phyloP scores from a whole-genome alignment of 2,329 filamentous ascomycete genomes.

The Colletotrichum sojae region DNA sequence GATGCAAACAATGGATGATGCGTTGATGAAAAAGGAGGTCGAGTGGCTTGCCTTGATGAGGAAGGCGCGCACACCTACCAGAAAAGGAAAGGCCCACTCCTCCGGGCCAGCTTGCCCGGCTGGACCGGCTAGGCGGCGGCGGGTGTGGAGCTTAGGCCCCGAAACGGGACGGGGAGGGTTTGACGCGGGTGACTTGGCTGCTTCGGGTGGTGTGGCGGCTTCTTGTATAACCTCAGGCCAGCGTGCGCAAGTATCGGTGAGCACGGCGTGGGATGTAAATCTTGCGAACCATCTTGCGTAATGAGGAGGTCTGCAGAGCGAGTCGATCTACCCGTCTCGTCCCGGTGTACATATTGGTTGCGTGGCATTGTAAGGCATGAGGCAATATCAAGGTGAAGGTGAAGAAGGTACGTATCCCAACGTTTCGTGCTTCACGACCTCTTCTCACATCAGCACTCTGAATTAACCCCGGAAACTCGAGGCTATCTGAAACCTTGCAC shows the following conservation, averaged over 20 bases:
- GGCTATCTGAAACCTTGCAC: neutral
- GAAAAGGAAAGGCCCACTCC: conserved; percentile 18
- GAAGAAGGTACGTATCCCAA: no score
- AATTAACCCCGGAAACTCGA: neutral
- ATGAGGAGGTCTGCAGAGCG: neutral
- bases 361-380: neutral
- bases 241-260: conserved; percentile 7
- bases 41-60: conserved; percentile 9
- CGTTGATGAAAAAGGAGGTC: neutral
- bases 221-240: conserved; percentile 8
- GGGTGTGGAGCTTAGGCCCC: conserved; percentile 27
- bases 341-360: neutral
- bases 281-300: neutral
- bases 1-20: no score
- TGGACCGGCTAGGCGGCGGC: conserved; percentile 23
- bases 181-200: conserved; percentile 28
- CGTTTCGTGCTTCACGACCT: neutral
- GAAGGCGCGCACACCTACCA: conserved; percentile 1
- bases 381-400: no score
- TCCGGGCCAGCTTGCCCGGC: conserved; percentile 1
- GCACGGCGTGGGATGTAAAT: neutral
- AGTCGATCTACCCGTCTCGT: neutral
- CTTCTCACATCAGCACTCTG: conserved; percentile 1
- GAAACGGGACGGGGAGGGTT: conserved; percentile 25
- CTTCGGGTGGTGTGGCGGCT: conserved; percentile 13